Evolutionary conservation across 1,284 basidiomycete species (phyloP), one percentile per base, ranked within the genome.

Genomic region (Melampsora larici-populina): DNA sequence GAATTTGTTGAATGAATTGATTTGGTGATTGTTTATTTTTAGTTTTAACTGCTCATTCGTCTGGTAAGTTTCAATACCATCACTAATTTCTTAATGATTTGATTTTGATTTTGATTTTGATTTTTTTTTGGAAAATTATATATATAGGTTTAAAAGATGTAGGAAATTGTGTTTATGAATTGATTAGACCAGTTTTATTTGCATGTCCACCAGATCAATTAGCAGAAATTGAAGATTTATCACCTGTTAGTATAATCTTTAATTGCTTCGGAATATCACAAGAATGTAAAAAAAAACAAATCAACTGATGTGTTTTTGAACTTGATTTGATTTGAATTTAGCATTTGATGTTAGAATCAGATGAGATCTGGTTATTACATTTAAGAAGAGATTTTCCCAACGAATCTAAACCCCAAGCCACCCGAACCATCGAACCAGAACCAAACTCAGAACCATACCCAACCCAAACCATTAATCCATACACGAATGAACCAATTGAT

Each of bases 311-410:
- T 31, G 24, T 21, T 24, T 31, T n/a, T 31, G 21, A 24, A 21
- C 17, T 62, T 60, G 43, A 33, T 40, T 29, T 64, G 7, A 21
- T 11, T 26, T 49, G 13, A 21, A 24, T 40, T 6, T 29, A 68
- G 67, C 74, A 77, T 77, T 58, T 70, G 8, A 77, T 75, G 73
- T 40, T 77, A 40, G 74, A 70, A 24, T 77, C 74, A 2, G 74
- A 70, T 26, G 74, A 77, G 40, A 77, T 77, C 40, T 77, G 74
- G 74, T 11, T 31, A 9, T 46, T 69, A 21, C 60, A 40, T 51
- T 58, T 77, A 13, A 40, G 49, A 15, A 33, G 67, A 46, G 74
- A 77, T 70, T 77, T 60, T 26, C 74, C 74, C 29, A 33, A 68
- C 18, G 66, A 77, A 64, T 7, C n/a, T 9, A n/a, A 40, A 40